Base-by-base conservation (phyloP, 169 alveolate genomes). In the Haemoproteus tartakovskyi region DNA sequence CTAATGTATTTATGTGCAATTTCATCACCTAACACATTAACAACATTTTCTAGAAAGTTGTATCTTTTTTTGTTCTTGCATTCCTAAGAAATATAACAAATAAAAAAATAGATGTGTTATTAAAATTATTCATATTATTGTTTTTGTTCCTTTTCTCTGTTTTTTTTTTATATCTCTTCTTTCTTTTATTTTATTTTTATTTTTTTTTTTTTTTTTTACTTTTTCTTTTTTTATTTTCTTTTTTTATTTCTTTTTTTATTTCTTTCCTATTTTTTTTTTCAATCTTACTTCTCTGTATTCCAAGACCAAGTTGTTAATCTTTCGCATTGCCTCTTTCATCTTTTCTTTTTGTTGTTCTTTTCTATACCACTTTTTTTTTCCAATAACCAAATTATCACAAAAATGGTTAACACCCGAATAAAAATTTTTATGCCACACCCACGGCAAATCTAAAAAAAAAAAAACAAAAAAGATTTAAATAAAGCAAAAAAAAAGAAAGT, bases 371-470 rank as follows among this genome's bases (percentile, higher is more conserved):
- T 78, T 56, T 63, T 92, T 92, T 52, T 93, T 93, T 4, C 90
- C 92, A 22, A 92, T 61, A 21, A 89, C 88, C 62, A 84, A 91
- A 37, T 94, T 63, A 50, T 92, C 96, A 54, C 87, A 90, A 60
- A 63, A 88, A 70, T 92, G 95, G 51, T 82, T 51, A 50, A 62
- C 82, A 45, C 92, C 91, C 2, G 85, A 78, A 70, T 89, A 89
- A 80, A 89, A 87, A 51, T 85, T 88, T 29, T 60, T 62, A 43
- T 84, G 88, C 96, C 96, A 92, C 8, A 92, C 89, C 96, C 96
- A 92, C 18, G 95, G 95, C 26, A 92, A 78, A 9, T 92, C 94
- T 88, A 60, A 3, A 18, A 8, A 22, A 6, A 24, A 19, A 48
- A 22, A 30, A 14, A 16, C 4, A 22, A 37, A 22, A 48, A 24